These are phyloP conservation scores for Hypholoma sublateritium DNA, from an alignment of 768 basidiomycete species.

Conservation along the genomic window DNA sequence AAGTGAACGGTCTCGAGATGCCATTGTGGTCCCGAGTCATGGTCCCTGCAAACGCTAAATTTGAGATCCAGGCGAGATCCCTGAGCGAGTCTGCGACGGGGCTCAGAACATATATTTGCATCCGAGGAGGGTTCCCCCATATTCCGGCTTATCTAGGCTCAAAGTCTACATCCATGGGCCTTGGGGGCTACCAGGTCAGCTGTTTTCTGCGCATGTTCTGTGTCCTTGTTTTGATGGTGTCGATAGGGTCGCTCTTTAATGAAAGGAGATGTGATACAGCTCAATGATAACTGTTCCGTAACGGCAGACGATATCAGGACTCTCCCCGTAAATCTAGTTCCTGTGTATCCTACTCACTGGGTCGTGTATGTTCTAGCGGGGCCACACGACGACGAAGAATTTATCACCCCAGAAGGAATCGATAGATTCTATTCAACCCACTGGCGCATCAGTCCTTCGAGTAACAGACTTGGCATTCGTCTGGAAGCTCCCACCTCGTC, in stretches of 20 bases:
- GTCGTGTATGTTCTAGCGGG: constrained; percentile 55
- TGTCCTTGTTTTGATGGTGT: not conserved
- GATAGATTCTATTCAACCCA: constrained; percentile 47
- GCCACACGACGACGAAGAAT: constrained; percentile 62
- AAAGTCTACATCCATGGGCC: constrained; percentile 63
- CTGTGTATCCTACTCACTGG: constrained; percentile 50
- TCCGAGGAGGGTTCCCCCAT: constrained; percentile 61
- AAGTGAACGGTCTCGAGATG: constrained; percentile 35
- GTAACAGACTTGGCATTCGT: constrained; percentile 65
- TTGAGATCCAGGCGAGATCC: constrained; percentile 37
- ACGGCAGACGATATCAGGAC: constrained; percentile 9
- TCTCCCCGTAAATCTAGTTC: constrained; percentile 33
- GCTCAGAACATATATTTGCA: constrained; percentile 53
- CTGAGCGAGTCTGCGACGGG: constrained; percentile 32
- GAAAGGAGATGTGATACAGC: constrained; percentile 48
- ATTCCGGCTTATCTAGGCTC: constrained; percentile 58
- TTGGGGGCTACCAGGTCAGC: constrained; percentile 59
- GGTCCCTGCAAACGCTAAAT: constrained; percentile 42
- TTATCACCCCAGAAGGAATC: constrained; percentile 48
- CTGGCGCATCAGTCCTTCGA: constrained; percentile 56
- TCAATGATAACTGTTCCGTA: constrained; percentile 31
- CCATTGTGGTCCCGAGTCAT: constrained; percentile 50
- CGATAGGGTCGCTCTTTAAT: constrained; percentile 49
- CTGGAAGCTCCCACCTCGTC: constrained; percentile 34
- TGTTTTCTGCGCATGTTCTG: not conserved